Percentiles rank a stretch among this genome's conserved stretches.
Evolutionary conservation across 345 rosid genomes (phyloP).

Genomic region (Brassica carinata): DNA sequence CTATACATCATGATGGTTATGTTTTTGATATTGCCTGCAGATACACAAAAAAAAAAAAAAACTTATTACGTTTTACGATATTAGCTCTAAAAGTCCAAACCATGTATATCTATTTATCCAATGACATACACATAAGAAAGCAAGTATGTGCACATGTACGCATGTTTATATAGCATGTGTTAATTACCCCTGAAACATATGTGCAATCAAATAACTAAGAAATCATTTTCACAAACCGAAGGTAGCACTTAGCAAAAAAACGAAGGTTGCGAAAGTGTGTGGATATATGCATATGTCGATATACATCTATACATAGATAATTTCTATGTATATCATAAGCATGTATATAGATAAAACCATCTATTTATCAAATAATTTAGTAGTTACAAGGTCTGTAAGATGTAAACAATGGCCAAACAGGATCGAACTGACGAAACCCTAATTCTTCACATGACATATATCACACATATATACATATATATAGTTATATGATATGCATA

Average conservation of each 20-base stretch:
- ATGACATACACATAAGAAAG: background rate
- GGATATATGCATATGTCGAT: background rate
- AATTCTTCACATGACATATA: background rate
- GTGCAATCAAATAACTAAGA: constrained; percentile 9
- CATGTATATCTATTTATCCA: background rate
- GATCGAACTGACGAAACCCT: constrained; percentile 29
- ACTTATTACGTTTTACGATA: constrained; percentile 18
- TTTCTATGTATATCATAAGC: background rate
- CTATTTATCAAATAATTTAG: background rate
- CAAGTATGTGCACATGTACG: background rate
- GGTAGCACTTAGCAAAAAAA: background rate
- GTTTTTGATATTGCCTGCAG: constrained; percentile 20
- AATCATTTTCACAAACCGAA: background rate
- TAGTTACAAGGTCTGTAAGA: background rate
- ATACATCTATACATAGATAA: constrained; percentile 19
- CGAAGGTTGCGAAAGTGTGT: background rate
- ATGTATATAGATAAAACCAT: background rate
- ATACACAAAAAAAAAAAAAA: background rate
- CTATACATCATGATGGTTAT: background rate
- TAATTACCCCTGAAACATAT: background rate
- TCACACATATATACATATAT: background rate
- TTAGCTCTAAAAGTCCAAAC: background rate
- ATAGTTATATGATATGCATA: constrained; percentile 1
- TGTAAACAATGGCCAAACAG: constrained; percentile 9
- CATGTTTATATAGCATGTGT: background rate